Percentiles rank a stretch among this genome's conserved stretches.
Conservation (phyloP, 139 green algal genomes). For the Auxenochlorella protothecoides region DNA sequence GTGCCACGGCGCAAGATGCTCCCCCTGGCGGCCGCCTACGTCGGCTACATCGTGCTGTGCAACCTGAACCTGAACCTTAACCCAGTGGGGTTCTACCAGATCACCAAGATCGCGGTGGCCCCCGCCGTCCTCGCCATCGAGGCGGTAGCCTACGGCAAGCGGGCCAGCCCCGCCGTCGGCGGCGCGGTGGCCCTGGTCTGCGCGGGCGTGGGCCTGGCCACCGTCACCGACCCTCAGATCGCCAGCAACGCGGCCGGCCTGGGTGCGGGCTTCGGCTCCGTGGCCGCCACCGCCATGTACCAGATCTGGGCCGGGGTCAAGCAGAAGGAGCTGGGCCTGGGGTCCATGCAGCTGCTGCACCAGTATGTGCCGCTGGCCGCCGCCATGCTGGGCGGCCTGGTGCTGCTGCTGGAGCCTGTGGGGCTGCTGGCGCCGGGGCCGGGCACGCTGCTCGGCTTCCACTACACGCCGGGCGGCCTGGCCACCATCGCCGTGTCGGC, state of each 20-base stretch:
- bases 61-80: slow-evolving; percentile 84
- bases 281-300: slow-evolving; percentile 70
- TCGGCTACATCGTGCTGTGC: slow-evolving; percentile 80
- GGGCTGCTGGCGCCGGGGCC: slow-evolving; percentile 25
- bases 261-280: slow-evolving; percentile 39
- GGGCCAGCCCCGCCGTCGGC: slow-evolving; percentile 35
- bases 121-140: slow-evolving; percentile 73
- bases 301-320: slow-evolving; percentile 72
- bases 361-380: slow-evolving; percentile 65
- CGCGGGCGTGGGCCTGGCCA: slow-evolving; percentile 64
- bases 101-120: slow-evolving; percentile 81
- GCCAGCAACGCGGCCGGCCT: slow-evolving; percentile 45
- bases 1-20: slow-evolving; percentile 37
- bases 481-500: slow-evolving; percentile 57
- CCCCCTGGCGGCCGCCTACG: slow-evolving; percentile 63
- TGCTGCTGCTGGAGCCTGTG: slow-evolving; percentile 65
- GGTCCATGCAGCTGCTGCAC: slow-evolving; percentile 72
- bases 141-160: slow-evolving; percentile 41
- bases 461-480: slow-evolving; percentile 35
- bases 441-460: slow-evolving; percentile 47
- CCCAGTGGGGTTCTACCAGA: slow-evolving; percentile 81
- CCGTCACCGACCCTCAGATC: slow-evolving; percentile 60
- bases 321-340: slow-evolving; percentile 69
- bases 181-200: slow-evolving; percentile 58
- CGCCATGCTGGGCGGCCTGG: slow-evolving; percentile 46